Evolutionary conservation across 495 filamentous ascomycete genomes (phyloP), one percentile per base, ranked within the genome.

Genomic region (Lophiostoma macrostomum): DNA sequence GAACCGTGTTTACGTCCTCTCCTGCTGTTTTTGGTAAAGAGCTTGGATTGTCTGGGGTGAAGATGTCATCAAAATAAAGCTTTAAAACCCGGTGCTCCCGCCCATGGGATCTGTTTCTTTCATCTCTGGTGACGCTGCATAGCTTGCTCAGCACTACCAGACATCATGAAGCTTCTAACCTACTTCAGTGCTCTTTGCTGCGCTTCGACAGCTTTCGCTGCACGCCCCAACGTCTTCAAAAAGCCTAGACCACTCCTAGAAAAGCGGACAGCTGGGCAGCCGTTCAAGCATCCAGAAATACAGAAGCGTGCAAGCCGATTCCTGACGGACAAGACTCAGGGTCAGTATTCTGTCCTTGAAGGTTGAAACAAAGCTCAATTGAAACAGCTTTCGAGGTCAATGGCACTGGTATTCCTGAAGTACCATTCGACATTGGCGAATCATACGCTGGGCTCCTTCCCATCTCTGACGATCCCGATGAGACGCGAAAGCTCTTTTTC

Each of bases 401-500:
- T 63, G 85, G 84, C 6, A 76, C 73, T 3, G 72, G 66, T 3
- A 81, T 90, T 43, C 87, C 86, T 0, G 83, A 88, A 18, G 84
- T 90, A 2, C 69, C 80, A 51, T 90, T 88, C 50, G 81, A 90
- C 54, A 79, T 87, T 61, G 86, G 87, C 31, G 86, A 90, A 64
- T 83, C 79, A 0, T 90, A 90, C 57, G 80, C 86, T 22, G 86
- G 86, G 14, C 74, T 83, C n/a, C 65, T 91, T 5, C 78, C 86
- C n/a, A 88, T 89, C 51, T 79, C 76, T 2, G 68, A 68, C 3
- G 59, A 75, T 29, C 64, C 73, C 1, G 71, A 78, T 22, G 76
- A 80, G 57, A 71, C 71, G 1, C 74, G 75, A 38, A 64, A 77
- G 45, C 67, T 90, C n/a, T 89, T 78, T 58, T 91, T 87, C 64